A percentile compares a stretch with the other conserved stretches of the same genome.
These are phyloP conservation scores for Pleodorina starrii DNA, from an alignment of 139 green algal species.

Conservation along the genomic window DNA sequence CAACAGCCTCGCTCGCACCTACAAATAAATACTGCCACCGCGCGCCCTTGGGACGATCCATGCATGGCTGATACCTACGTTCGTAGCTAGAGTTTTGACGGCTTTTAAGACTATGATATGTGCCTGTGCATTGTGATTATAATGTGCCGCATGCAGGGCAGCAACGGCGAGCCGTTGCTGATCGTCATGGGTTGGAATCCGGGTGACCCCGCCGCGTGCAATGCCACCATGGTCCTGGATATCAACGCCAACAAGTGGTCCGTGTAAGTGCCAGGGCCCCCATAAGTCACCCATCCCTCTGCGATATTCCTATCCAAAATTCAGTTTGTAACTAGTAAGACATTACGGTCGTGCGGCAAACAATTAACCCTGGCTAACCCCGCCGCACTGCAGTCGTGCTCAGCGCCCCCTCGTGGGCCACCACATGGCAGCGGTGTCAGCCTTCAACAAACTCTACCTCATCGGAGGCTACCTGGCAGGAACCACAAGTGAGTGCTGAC, in stretches of 20 bases:
- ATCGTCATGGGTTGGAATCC: background rate
- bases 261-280: too few relatives aligned
- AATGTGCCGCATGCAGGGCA: background rate
- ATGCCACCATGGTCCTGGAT: background rate
- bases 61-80: background rate
- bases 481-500: too few relatives aligned
- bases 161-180: background rate
- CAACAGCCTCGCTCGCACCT: too few relatives aligned
- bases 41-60: too few relatives aligned
- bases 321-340: too few relatives aligned
- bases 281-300: too few relatives aligned
- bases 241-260: conserved; percentile 12
- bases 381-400: conserved; percentile 1
- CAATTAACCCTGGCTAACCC: too few relatives aligned
- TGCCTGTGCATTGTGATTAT: too few relatives aligned
- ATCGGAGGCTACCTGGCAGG: conserved; percentile 1
- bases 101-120: too few relatives aligned
- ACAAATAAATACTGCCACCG: too few relatives aligned
- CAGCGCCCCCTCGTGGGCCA: background rate
- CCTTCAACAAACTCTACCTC: conserved; percentile 10
- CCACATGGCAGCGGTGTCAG: background rate
- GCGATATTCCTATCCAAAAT: too few relatives aligned
- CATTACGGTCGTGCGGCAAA: background rate
- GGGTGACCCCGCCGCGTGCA: background rate
- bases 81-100: too few relatives aligned